Evolutionary conservation across 331 rosid species (phyloP).

Genomic region (Malus hybrid): DNA sequence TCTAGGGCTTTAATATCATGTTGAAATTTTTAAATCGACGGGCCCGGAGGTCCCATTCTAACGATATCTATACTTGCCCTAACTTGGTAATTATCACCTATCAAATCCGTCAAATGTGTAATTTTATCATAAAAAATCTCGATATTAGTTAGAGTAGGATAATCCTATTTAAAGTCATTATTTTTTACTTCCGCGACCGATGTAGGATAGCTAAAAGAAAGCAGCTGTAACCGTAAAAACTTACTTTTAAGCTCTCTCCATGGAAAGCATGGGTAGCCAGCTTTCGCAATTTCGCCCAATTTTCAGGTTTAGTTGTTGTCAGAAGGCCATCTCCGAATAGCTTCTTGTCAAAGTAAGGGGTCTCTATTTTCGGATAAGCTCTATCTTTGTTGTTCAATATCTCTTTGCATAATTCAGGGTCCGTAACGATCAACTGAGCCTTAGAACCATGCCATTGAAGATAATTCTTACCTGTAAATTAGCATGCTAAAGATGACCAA

Average conservation of each 20-base stretch:
- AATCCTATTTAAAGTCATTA: too few relatives aligned
- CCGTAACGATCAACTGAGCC: neutral
- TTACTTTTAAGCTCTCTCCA: neutral
- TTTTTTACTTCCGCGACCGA: too few relatives aligned
- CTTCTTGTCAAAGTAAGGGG: neutral
- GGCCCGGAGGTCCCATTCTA: too few relatives aligned
- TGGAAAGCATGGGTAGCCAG: neutral
- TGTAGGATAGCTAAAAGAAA: too few relatives aligned
- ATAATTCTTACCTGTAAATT: neutral
- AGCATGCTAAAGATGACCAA: neutral
- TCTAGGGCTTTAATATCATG: too few relatives aligned
- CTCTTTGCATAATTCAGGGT: neutral
- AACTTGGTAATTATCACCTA: too few relatives aligned
- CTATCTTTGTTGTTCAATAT: neutral
- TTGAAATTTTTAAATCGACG: too few relatives aligned
- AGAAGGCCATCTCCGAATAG: neutral
- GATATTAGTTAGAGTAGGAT: too few relatives aligned
- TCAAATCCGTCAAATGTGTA: rapidly evolving
- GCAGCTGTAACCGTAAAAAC: neutral
- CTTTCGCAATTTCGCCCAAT: neutral
- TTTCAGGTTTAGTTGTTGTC: neutral
- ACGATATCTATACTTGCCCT: too few relatives aligned
- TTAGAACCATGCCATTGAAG: neutral
- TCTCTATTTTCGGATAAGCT: neutral
- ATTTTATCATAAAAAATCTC: too few relatives aligned